phyloP scores from a whole-genome alignment of 371 early-diverging fungal species.

The Chytridium lagenaria region DNA sequence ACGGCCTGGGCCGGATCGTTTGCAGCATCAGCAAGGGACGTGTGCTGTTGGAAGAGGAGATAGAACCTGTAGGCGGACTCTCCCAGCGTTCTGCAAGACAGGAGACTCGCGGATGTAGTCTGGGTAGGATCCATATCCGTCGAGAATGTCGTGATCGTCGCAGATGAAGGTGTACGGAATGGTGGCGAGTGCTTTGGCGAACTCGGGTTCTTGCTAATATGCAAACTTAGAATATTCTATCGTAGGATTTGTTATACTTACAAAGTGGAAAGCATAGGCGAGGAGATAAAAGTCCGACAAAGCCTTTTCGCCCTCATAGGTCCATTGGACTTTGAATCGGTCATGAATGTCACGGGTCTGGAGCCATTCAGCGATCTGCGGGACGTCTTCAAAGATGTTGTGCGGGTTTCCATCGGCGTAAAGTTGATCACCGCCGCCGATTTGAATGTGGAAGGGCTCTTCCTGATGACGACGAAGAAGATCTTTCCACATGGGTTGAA shows the following conservation, averaged over 20 bases:
- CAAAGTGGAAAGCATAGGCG: constrained; percentile 23
- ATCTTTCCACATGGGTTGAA: constrained; percentile 56
- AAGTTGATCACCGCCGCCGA: constrained; percentile 89
- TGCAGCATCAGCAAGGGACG: constrained; percentile 63
- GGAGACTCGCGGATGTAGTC: constrained; percentile 70
- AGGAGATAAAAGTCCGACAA: constrained; percentile 26
- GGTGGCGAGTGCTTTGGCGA: constrained; percentile 54
- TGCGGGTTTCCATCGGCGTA: constrained; percentile 65
- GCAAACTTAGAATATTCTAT: background rate
- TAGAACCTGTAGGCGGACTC: constrained; percentile 81
- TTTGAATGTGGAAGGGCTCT: constrained; percentile 76
- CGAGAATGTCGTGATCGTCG: constrained; percentile 71
- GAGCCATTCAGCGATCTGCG: constrained; percentile 11
- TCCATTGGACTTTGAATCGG: constrained; percentile 17
- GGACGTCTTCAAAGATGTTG: constrained; percentile 19
- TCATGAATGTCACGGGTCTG: constrained; percentile 15
- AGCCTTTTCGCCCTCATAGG: constrained; percentile 14
- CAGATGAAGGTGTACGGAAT: constrained; percentile 80
- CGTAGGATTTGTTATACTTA: background rate
- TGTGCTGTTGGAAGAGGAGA: constrained; percentile 86
- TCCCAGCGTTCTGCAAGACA: constrained; percentile 64
- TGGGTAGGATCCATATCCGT: constrained; percentile 77
- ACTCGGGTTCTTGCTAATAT: constrained; percentile 6
- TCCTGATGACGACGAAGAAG: constrained; percentile 69
- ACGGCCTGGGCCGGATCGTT: constrained; percentile 58